A percentile compares a stretch with the other conserved stretches of the same genome.
Conservation (phyloP, 2,329 filamentous ascomycete genomes). For the Phaeophleospora eucalypticola region DNA sequence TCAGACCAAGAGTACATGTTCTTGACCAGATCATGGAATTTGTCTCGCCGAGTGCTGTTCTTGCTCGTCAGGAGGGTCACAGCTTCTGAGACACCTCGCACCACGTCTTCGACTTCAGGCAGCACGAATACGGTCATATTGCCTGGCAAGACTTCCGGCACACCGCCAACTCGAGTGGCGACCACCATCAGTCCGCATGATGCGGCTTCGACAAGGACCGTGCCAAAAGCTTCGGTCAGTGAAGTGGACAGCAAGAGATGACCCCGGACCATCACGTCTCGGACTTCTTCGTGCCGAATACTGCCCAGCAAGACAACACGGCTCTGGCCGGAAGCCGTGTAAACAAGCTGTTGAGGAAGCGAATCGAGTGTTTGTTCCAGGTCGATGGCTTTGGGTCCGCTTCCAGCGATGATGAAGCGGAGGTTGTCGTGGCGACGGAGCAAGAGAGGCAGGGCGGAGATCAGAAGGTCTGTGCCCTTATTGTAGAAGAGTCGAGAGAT, state of each 20-base stretch:
- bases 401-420: slow-evolving; percentile 93
- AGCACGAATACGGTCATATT: slow-evolving; percentile 98
- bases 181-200: slow-evolving; percentile 95
- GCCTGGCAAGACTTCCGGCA: slow-evolving; percentile 88
- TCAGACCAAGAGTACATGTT: slow-evolving; percentile 99
- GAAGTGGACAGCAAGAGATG: slow-evolving; percentile 96
- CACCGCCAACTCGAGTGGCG: slow-evolving; percentile 91
- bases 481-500: slow-evolving; percentile 98
- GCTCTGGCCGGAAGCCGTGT: slow-evolving; percentile 64
- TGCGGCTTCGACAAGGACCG: slow-evolving; percentile 94
- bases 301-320: slow-evolving; percentile 88
- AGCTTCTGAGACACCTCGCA: slow-evolving; percentile 81
- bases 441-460: slow-evolving; percentile 89
- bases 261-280: slow-evolving; percentile 93
- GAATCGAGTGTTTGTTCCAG: slow-evolving; percentile 93
- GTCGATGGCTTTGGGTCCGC: slow-evolving; percentile 93
- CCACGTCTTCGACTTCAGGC: slow-evolving; percentile 92
- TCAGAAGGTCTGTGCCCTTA: slow-evolving; percentile 95
- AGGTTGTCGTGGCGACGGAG: slow-evolving; percentile 86
- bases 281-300: slow-evolving; percentile 90
- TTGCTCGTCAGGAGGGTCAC: slow-evolving; percentile 77
- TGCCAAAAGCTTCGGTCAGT: slow-evolving; percentile 94
- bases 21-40: slow-evolving; percentile 94
- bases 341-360: slow-evolving; percentile 37
- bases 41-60: slow-evolving; percentile 69